Conservation (phyloP, 1,139 yeast genomes). For the Saccharomyces hybrid region DNA sequence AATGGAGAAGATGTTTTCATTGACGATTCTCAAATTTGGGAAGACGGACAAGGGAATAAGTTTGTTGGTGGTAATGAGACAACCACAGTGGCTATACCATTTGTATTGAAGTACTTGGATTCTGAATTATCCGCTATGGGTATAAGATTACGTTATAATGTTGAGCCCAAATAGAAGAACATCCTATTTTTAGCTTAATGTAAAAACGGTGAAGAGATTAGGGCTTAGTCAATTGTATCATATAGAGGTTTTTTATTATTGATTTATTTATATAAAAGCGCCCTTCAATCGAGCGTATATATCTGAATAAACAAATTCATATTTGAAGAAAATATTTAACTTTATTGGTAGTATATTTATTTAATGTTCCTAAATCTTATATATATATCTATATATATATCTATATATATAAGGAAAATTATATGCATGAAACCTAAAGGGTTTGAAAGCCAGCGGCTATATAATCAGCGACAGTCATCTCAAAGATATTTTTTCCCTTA, state of each 20-base stretch:
- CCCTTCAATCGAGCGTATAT: neutral
- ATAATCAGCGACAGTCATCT: constrained; percentile 25
- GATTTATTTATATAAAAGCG: neutral
- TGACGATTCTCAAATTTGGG: constrained; percentile 85
- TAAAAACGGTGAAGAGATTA: neutral
- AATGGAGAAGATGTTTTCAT: constrained; percentile 38
- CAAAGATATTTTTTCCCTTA: constrained; percentile 18
- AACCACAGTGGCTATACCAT: constrained; percentile 93
- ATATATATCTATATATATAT: neutral
- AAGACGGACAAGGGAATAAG: constrained; percentile 90
- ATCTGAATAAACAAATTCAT: neutral
- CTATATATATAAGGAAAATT: neutral
- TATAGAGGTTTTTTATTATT: neutral
- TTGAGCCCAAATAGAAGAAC: constrained; percentile 44
- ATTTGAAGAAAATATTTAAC: neutral
- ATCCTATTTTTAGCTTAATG: neutral
- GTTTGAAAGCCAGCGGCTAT: constrained; percentile 21
- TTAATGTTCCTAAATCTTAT: neutral
- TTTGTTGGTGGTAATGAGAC: constrained; percentile 90
- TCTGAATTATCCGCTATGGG: constrained; percentile 98
- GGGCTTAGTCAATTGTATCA: neutral
- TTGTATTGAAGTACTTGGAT: constrained; percentile 89
- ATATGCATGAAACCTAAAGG: neutral
- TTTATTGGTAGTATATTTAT: neutral
- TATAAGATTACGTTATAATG: constrained; percentile 81